Evolutionary conservation across 768 basidiomycete species (phyloP).

Genomic region (Hortiboletus campestris): DNA sequence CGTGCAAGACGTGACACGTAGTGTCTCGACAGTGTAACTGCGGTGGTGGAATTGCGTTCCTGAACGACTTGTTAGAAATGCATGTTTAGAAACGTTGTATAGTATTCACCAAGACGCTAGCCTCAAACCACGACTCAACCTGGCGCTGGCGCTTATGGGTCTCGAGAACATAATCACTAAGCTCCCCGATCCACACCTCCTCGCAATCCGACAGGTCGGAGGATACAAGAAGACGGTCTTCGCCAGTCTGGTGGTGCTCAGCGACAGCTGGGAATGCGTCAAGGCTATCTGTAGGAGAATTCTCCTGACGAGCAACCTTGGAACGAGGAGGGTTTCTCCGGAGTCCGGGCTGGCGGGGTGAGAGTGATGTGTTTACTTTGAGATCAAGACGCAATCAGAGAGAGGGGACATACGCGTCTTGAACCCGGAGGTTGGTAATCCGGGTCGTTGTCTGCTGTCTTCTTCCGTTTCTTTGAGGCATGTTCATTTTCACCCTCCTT

Average conservation of each 20-base stretch:
- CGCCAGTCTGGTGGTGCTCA: constrained; percentile 33
- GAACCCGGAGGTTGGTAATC: constrained; percentile 50
- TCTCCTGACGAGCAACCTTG: constrained; percentile 34
- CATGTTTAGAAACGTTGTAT: not conserved
- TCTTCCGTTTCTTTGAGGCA: constrained; percentile 50
- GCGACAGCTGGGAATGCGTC: constrained; percentile 15
- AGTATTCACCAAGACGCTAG: constrained; percentile 54
- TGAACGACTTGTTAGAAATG: constrained; percentile 30
- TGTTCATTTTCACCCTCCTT: constrained; percentile 32
- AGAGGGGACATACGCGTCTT: constrained; percentile 51
- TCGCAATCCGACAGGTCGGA: constrained; percentile 82
- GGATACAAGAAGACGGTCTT: constrained; percentile 49
- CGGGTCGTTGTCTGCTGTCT: constrained; percentile 44
- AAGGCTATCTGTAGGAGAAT: constrained; percentile 24
- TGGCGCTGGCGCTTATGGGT: constrained; percentile 72
- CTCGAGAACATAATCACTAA: constrained; percentile 66
- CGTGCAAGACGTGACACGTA: constrained; percentile 43
- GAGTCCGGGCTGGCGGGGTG: constrained; percentile 33
- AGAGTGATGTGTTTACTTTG: not conserved
- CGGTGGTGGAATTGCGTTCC: constrained; percentile 70
- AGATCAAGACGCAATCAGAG: not conserved
- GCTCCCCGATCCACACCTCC: constrained; percentile 72
- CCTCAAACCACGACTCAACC: constrained; percentile 72
- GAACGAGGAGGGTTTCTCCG: constrained; percentile 43
- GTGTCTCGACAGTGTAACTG: constrained; percentile 39